Conservation (phyloP, 345 rosid species). For the Erodium maritimum region DNA sequence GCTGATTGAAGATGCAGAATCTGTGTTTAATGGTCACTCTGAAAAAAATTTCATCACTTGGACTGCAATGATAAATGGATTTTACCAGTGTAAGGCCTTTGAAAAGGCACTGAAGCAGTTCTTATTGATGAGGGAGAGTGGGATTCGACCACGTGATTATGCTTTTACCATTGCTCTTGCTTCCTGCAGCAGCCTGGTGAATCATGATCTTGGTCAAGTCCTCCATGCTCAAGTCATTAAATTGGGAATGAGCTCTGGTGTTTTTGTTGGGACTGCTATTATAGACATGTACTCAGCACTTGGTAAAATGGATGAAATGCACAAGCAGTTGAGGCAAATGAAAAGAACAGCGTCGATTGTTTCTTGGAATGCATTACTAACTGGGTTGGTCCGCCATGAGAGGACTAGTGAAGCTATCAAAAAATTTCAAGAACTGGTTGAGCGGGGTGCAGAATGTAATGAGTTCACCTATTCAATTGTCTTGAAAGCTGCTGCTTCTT, state of each 20-base stretch:
- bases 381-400: neutral
- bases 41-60: constrained; percentile 15
- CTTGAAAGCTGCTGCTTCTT: constrained; percentile 18
- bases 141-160: neutral
- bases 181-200: neutral
- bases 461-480: constrained; percentile 19
- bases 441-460: constrained; percentile 11
- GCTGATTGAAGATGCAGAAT: constrained; percentile 16
- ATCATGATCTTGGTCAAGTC: neutral
- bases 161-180: neutral
- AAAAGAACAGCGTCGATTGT: neutral
- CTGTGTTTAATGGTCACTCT: constrained; percentile 10
- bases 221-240: constrained; percentile 17
- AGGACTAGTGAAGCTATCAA: neutral
- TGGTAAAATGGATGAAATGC: constrained; percentile 9
- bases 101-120: neutral
- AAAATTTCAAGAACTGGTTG: constrained; percentile 6
- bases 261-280: constrained; percentile 16
- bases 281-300: constrained; percentile 18
- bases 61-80: constrained; percentile 13
- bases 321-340: constrained; percentile 7
- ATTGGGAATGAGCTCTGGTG: constrained; percentile 13
- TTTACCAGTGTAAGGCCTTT: neutral
- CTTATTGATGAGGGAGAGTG: neutral
- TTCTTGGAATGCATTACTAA: neutral